phyloP scores from a whole-genome alignment of 805 yeast genomes.

The Helenozyma rhizophorensis region DNA sequence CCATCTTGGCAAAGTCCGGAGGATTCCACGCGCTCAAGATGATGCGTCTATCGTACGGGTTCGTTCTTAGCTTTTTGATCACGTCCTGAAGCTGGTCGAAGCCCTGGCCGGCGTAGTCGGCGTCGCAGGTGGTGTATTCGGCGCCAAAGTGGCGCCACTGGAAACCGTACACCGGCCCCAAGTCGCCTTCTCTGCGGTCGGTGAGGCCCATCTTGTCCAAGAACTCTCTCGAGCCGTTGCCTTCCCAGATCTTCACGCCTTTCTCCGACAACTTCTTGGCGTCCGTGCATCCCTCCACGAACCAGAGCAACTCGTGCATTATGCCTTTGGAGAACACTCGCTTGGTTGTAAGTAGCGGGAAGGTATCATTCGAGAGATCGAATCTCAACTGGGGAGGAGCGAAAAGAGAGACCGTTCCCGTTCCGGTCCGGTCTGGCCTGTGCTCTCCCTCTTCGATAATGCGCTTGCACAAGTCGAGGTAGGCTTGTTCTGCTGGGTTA shows the following conservation, averaged over 20 bases:
- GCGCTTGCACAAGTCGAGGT: slow-evolving; percentile 71
- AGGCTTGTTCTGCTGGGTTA: slow-evolving; percentile 73
- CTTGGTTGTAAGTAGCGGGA: slow-evolving; percentile 92
- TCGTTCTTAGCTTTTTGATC: slow-evolving; percentile 72
- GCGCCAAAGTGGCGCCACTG: slow-evolving; percentile 99
- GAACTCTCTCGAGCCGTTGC: slow-evolving; percentile 92
- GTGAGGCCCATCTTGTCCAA: slow-evolving; percentile 78
- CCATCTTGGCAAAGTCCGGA: slow-evolving; percentile 90
- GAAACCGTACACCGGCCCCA: slow-evolving; percentile 98
- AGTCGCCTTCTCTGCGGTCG: slow-evolving; percentile 83
- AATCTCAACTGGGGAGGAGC: slow-evolving; percentile 96
- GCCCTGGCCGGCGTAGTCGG: slow-evolving; percentile 85
- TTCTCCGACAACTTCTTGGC: slow-evolving; percentile 71
- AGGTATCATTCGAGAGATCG: slow-evolving; percentile 60
- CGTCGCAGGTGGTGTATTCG: slow-evolving; percentile 76
- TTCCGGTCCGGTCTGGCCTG: slow-evolving; percentile 95
- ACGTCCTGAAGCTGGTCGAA: slow-evolving; percentile 83
- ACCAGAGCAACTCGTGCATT: slow-evolving; percentile 89
- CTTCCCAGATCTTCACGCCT: slow-evolving; percentile 98
- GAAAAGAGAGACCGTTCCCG: slow-evolving; percentile 86
- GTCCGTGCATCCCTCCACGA: slow-evolving; percentile 84
- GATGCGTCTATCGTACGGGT: slow-evolving; percentile 93
- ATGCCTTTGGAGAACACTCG: slow-evolving; percentile 87
- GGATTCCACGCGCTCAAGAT: slow-evolving; percentile 99
- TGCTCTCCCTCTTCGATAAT: slow-evolving; percentile 83